Evolutionary conservation across 345 rosid species (phyloP).

Genomic region (Psidium friedrichsthalianum): DNA sequence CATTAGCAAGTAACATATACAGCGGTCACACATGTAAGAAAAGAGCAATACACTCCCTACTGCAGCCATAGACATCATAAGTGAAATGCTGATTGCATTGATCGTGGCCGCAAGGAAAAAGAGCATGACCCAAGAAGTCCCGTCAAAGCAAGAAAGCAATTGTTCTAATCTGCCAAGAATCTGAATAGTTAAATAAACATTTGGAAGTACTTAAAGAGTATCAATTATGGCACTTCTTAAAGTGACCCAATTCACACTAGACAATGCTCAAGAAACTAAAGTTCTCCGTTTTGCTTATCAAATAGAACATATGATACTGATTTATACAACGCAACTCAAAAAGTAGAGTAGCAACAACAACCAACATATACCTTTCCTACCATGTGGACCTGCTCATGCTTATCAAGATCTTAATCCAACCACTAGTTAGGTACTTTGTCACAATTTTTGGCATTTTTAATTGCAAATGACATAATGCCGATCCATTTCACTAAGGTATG

Average conservation of each 20-base stretch:
- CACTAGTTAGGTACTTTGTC: background rate
- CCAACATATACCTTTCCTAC: background rate
- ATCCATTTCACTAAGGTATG: background rate
- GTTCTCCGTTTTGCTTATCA: background rate
- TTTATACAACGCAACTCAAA: background rate
- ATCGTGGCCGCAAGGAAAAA: conserved; percentile 73
- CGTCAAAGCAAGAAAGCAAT: conserved; percentile 31
- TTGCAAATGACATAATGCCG: background rate
- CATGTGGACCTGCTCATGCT: background rate
- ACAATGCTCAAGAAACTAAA: background rate
- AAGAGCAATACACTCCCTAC: conserved; percentile 81
- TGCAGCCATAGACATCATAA: conserved; percentile 71
- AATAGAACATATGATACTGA: background rate
- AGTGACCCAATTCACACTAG: background rate
- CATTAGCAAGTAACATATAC: too few species aligned
- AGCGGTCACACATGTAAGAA: conserved; percentile 14
- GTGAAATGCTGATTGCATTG: conserved; percentile 62
- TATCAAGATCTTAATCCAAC: background rate
- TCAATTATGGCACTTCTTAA: background rate
- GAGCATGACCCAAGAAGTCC: conserved; percentile 58
- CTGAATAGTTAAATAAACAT: background rate
- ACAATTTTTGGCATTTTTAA: background rate
- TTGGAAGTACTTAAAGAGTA: background rate
- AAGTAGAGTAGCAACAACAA: background rate
- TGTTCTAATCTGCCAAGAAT: conserved; percentile 27